A percentile compares a stretch with the other conserved stretches of the same genome.
Evolutionary conservation across 257 asterid species (phyloP).

Genomic region (Echites panduratus): DNA sequence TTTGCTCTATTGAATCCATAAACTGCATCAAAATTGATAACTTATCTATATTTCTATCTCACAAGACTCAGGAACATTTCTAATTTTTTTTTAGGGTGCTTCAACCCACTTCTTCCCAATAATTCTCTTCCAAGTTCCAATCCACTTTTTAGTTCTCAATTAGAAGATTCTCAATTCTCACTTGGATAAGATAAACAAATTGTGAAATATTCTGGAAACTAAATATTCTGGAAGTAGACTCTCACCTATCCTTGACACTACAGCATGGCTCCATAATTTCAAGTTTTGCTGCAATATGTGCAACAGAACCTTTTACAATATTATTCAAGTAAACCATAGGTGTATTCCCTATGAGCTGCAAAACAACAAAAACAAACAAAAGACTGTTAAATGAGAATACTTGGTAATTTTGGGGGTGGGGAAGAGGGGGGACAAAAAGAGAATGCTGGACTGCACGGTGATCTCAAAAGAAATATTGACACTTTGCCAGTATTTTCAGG

Average conservation of each 20-base stretch:
- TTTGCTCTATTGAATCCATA: too few relatives aligned
- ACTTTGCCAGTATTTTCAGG: background rate
- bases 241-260: constrained; percentile 94
- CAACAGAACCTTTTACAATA: constrained; percentile 73
- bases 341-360: constrained; percentile 91
- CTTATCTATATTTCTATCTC: too few relatives aligned
- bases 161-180: too few relatives aligned
- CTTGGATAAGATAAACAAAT: too few relatives aligned
- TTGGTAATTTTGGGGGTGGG: background rate
- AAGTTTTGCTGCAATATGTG: constrained; percentile 89
- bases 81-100: too few relatives aligned
- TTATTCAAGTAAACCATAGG: constrained; percentile 95
- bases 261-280: constrained; percentile 99
- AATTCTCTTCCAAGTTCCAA: too few relatives aligned
- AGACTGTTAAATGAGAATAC: background rate
- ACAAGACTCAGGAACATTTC: too few relatives aligned
- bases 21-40: too few relatives aligned
- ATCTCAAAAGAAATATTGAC: background rate
- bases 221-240: background rate
- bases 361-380: constrained; percentile 17
- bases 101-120: too few relatives aligned
- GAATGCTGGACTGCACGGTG: background rate
- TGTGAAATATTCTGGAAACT: background rate
- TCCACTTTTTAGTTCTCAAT: too few relatives aligned
- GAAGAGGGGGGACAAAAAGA: background rate